phyloP scores from a whole-genome alignment of 768 basidiomycete genomes.

The Leccinum fibrillosum region DNA sequence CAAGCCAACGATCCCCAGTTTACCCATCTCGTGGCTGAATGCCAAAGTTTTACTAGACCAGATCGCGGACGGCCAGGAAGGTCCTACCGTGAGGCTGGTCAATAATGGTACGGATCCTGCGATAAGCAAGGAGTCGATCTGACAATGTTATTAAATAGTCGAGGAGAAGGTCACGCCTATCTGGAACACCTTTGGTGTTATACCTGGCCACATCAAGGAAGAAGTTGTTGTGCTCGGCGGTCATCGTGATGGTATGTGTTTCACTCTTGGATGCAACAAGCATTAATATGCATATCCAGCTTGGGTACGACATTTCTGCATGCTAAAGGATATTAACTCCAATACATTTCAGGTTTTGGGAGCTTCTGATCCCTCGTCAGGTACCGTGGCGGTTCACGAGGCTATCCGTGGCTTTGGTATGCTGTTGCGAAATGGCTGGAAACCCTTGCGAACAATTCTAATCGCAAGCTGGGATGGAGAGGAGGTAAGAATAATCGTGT shows the following conservation, averaged over 20 bases:
- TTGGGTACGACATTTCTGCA: conserved; percentile 16
- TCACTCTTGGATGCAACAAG: not conserved
- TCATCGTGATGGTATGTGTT: conserved; percentile 77
- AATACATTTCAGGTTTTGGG: conserved; percentile 40
- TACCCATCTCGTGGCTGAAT: conserved; percentile 91
- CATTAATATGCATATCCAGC: conserved; percentile 17
- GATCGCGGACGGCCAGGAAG: conserved; percentile 34
- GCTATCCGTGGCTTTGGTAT: conserved; percentile 52
- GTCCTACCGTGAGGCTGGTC: conserved; percentile 45
- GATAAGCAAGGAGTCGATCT: not conserved
- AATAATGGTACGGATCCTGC: conserved; percentile 45
- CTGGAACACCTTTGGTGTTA: conserved; percentile 85
- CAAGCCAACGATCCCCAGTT: conserved; percentile 74
- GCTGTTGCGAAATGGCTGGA: conserved; percentile 58
- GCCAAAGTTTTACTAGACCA: conserved; percentile 62
- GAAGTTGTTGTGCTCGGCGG: conserved; percentile 87
- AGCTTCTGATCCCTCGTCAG: conserved; percentile 53
- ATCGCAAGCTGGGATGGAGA: conserved; percentile 84
- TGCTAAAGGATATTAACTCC: not conserved
- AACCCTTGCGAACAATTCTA: conserved; percentile 66
- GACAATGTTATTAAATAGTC: conserved; percentile 39
- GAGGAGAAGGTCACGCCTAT: conserved; percentile 82
- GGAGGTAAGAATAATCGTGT: conserved; percentile 38
- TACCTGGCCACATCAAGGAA: conserved; percentile 80
- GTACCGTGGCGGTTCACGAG: conserved; percentile 56